Percentiles rank a stretch among this genome's conserved stretches.
phyloP scores from a whole-genome alignment of 495 filamentous ascomycete species.

The Aspergillus cavernicola region DNA sequence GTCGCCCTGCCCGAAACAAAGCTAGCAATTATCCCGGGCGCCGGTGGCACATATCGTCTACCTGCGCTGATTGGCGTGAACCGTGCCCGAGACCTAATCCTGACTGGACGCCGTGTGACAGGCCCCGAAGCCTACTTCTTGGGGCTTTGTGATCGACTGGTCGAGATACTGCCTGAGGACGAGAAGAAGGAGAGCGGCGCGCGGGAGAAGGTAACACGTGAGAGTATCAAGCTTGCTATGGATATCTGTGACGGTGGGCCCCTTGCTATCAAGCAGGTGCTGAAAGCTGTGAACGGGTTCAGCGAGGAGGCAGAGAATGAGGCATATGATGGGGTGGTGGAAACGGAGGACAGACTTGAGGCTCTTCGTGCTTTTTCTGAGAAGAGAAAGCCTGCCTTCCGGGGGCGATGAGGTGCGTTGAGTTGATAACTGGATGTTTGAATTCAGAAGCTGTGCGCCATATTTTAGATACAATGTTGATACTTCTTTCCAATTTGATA shows the following conservation, averaged over 20 bases:
- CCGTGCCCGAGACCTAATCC: constrained; percentile 75
- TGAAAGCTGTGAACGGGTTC: constrained; percentile 64
- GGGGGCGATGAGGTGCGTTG: constrained; percentile 44
- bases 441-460: background rate
- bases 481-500: too few relatives aligned
- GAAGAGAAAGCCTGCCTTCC: constrained; percentile 85
- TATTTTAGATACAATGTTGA: background rate
- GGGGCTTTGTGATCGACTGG: constrained; percentile 78
- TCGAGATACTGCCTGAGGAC: constrained; percentile 63
- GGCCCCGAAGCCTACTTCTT: constrained; percentile 79
- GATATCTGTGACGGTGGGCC: constrained; percentile 88
- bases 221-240: constrained; percentile 70
- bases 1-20: constrained; percentile 88
- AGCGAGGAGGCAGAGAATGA: constrained; percentile 67
- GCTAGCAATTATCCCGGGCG: constrained; percentile 90
- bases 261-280: constrained; percentile 66
- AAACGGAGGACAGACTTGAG: constrained; percentile 81
- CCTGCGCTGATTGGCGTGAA: constrained; percentile 68
- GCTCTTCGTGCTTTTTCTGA: constrained; percentile 82
- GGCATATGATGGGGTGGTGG: constrained; percentile 75
- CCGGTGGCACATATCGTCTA: constrained; percentile 86
- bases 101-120: constrained; percentile 77
- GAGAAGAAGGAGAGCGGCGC: constrained; percentile 50
- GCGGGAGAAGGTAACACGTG: constrained; percentile 60
- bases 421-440: background rate